phyloP scores from a whole-genome alignment of 345 rosid species.

The Salix viminalis region DNA sequence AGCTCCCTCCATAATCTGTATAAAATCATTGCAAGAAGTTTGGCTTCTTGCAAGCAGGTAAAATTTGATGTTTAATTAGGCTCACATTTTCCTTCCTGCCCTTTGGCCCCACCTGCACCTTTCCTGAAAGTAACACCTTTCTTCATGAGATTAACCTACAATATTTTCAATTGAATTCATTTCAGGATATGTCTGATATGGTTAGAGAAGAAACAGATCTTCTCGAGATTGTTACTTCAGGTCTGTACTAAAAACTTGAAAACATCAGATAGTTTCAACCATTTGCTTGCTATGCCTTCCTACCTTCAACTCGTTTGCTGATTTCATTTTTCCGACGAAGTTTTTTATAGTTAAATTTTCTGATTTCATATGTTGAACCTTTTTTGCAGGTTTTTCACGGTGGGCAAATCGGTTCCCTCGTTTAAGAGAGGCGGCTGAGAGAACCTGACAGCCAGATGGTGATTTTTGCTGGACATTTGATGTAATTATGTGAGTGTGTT shows the following conservation, averaged over 20 bases:
- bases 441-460: slow-evolving; percentile 2
- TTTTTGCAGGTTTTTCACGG: slow-evolving; percentile 46
- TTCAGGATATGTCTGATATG: slow-evolving; percentile 36
- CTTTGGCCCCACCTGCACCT: background rate
- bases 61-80: background rate
- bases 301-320: background rate
- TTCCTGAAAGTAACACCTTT: background rate
- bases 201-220: slow-evolving; percentile 50
- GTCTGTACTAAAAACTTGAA: slow-evolving; percentile 21
- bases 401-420: slow-evolving; percentile 63
- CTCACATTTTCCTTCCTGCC: background rate
- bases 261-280: background rate
- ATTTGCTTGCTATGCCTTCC: background rate
- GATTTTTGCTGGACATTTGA: background rate
- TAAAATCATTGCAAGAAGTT: slow-evolving; percentile 51
- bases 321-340: background rate
- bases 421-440: slow-evolving; percentile 27
- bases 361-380: background rate
- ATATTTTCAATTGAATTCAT: background rate
- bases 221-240: slow-evolving; percentile 58
- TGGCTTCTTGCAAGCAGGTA: slow-evolving; percentile 52
- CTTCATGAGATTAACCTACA: background rate
- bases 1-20: slow-evolving; percentile 40
- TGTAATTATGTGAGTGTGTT: background rate
- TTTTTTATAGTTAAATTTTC: background rate